Evolutionary conservation across 176 grass and related monocot genomes (phyloP).

Genomic region (Otatea glauca): DNA sequence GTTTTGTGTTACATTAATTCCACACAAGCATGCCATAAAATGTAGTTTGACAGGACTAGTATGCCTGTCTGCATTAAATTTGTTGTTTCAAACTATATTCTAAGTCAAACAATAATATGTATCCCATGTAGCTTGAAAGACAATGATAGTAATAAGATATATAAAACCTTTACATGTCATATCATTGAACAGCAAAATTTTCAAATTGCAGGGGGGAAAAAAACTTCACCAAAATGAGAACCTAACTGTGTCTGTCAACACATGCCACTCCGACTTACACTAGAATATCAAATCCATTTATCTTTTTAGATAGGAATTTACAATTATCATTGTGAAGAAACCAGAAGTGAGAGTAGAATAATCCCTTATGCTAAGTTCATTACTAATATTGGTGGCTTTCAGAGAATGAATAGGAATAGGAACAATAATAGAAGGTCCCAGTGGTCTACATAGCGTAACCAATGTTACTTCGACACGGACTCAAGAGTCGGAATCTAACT

Average conservation of each 20-base stretch:
- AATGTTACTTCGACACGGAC: no score
- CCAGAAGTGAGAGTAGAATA: not conserved
- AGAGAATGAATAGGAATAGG: not conserved
- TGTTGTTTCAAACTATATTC: not conserved
- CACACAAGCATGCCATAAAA: not conserved
- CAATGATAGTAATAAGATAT: not conserved
- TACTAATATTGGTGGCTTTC: not conserved
- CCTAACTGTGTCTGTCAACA: not conserved
- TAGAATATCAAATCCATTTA: not conserved
- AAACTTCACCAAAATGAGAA: not conserved
- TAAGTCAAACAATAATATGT: not conserved
- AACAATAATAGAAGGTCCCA: not conserved
- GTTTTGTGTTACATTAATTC: not conserved
- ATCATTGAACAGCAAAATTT: not conserved
- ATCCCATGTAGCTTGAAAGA: not conserved
- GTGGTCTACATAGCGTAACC: not conserved
- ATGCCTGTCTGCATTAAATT: not conserved
- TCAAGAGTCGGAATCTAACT: no score
- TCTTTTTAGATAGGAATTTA: not conserved
- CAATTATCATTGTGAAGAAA: not conserved
- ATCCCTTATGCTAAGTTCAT: not conserved
- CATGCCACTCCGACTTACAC: not conserved
- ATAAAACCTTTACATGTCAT: not conserved
- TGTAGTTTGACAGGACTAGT: not conserved
- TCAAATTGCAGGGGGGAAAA: not conserved